These are phyloP conservation scores for Sanghuangporus sanghuang DNA, from an alignment of 1,284 basidiomycete species.

Conservation along the genomic window DNA sequence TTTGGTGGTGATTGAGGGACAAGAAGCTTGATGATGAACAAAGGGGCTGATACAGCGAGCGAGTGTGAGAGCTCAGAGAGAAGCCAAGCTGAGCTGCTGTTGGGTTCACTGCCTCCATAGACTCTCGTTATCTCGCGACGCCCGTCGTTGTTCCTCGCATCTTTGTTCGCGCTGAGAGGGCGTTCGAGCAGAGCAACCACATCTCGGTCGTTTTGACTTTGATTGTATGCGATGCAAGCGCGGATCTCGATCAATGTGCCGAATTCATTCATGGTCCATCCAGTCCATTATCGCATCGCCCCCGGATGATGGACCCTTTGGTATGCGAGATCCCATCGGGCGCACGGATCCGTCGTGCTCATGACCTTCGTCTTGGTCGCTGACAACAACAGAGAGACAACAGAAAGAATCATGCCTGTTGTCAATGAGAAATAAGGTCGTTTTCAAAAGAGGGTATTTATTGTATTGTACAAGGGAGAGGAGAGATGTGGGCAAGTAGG, in stretches of 20 bases:
- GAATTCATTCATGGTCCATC: neutral
- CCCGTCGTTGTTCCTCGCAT: too few relatives aligned
- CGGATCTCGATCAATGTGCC: neutral
- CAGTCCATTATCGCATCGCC: neutral
- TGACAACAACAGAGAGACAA: too few relatives aligned
- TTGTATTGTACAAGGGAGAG: neutral
- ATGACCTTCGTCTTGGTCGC: neutral
- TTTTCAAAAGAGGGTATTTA: neutral
- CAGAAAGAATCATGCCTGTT: neutral
- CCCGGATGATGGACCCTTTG: neutral
- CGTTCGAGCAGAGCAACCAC: neutral
- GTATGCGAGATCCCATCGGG: conserved; percentile 1
- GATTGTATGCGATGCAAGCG: conserved; percentile 4
- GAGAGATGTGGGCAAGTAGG: neutral
- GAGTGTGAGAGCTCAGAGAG: neutral
- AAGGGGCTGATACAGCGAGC: neutral
- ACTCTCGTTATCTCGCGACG: neutral
- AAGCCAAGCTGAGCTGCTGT: neutral
- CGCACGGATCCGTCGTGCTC: neutral
- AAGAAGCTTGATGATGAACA: neutral
- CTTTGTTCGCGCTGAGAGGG: too few relatives aligned
- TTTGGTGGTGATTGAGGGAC: neutral
- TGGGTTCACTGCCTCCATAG: neutral
- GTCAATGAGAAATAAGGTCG: neutral
- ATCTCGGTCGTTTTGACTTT: neutral